Conservation (phyloP, 2,329 filamentous ascomycete species). For the Fusarium veterinarium region DNA sequence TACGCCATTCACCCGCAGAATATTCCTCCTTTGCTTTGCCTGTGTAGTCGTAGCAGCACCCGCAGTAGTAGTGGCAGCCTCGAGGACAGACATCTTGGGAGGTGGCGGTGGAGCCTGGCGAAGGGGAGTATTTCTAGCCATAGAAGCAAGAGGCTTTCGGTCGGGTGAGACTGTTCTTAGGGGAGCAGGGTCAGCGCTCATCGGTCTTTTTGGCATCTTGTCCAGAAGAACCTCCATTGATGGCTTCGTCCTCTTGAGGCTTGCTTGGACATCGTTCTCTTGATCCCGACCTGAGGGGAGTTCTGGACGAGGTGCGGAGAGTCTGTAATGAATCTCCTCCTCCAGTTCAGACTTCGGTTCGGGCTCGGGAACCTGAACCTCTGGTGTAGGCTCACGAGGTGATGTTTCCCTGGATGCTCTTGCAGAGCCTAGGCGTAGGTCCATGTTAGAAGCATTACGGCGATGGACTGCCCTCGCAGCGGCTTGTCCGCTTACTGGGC, state of each 20-base stretch:
- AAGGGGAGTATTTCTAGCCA: slow-evolving; percentile 77
- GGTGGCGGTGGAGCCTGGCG: slow-evolving; percentile 83
- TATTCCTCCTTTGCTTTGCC: slow-evolving; percentile 79
- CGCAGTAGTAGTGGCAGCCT: slow-evolving; percentile 85
- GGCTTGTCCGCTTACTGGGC: slow-evolving; percentile 64
- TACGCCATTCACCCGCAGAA: slow-evolving; percentile 90
- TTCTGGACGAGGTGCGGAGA: slow-evolving; percentile 56
- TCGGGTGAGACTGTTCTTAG: slow-evolving; percentile 62
- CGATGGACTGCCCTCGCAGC: slow-evolving; percentile 56
- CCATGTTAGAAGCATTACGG: slow-evolving; percentile 53
- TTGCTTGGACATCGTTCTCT: slow-evolving; percentile 83
- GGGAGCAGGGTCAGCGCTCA: slow-evolving; percentile 57
- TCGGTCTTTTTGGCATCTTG: slow-evolving; percentile 64
- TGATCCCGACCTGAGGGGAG: slow-evolving; percentile 78
- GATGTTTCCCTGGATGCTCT: slow-evolving; percentile 46
- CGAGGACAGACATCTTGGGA: slow-evolving; percentile 96
- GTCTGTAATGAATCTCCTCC: slow-evolving; percentile 61
- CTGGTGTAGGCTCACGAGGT: slow-evolving; percentile 30
- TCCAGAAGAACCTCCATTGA: slow-evolving; percentile 65
- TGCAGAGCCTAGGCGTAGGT: slow-evolving; percentile 49
- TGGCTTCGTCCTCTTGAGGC: slow-evolving; percentile 72
- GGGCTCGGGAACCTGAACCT: slow-evolving; percentile 15
- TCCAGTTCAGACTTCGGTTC: slow-evolving; percentile 43
- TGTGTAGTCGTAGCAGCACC: slow-evolving; percentile 83
- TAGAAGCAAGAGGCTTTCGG: slow-evolving; percentile 64